Base-by-base conservation (phyloP, 305 asterid species). In the Plantago rigida region DNA sequence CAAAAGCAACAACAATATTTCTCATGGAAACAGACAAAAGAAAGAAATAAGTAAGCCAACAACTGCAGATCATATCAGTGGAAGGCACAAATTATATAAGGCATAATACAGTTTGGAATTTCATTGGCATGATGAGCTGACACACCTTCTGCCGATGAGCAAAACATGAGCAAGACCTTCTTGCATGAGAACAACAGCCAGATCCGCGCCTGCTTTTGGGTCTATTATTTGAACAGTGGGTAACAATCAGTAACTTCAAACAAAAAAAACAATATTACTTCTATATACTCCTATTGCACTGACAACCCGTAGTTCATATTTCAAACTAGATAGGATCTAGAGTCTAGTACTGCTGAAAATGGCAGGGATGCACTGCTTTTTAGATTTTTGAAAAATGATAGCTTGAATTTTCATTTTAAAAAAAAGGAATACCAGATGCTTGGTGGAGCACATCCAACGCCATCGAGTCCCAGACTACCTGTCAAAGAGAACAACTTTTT, bases 141-240 rank as follows among this genome's bases (percentile, higher is more conserved):
- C 44, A 65, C 76, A 88, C 98, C 94, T 92, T 79, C 83, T 92
- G 51, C 98, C 98, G 69, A 92, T 72, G 68, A 92, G 96, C 31
- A 92, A 71, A 66, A 92, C 73, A 74, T 88, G 81, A 39, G 94
- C 91, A 68, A 88, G 72, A 31, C 98, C 98, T 82, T 92, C 98
- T 80, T 92, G 98, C 96, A 92, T 86, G 75, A 92, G 75, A 73
- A 92, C 84, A 71, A 92, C 87, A 41, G 94, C 96, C 71, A 92
- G 72, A 74, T 92, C 96, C n/a, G 98, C 98, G 47, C 96, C 83
- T 29, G 93, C 95, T 66, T 86, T 77, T 15, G 95, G 95, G 73
- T 88, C 99, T 92, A 74, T 56, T 56, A 49, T 31, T 31, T 31
- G 28, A 73, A 58, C 45, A 64, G 28, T n/a, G 68, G 48, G 64